Conservation (phyloP, 2,329 filamentous ascomycete species). For the Fusarium sororula region DNA sequence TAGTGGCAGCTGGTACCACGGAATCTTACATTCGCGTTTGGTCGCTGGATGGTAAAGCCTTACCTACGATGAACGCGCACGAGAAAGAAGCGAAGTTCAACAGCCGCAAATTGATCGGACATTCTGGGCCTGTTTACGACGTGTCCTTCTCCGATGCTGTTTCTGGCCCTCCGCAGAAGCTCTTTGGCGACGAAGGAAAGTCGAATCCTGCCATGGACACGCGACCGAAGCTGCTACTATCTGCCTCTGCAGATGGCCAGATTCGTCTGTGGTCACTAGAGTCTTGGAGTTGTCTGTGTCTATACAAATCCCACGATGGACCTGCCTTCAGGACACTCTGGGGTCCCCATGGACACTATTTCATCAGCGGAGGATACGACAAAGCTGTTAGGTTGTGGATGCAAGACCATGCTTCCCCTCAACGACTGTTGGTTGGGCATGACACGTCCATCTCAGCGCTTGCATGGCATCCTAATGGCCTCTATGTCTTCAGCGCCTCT, state of each 20-base stretch:
- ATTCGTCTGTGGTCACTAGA: conserved; percentile 94
- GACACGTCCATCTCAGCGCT: conserved; percentile 91
- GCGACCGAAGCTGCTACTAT: conserved; percentile 80
- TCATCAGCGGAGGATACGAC: conserved; percentile 86
- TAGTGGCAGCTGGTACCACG: conserved; percentile 88
- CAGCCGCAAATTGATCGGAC: conserved; percentile 82
- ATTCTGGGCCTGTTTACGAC: conserved; percentile 87
- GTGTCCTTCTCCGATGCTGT: conserved; percentile 85
- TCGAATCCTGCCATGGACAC: conserved; percentile 57
- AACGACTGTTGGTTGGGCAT: conserved; percentile 90
- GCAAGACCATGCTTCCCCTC: conserved; percentile 89
- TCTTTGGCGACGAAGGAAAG: conserved; percentile 61
- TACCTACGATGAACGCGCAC: conserved; percentile 71
- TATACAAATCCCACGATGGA: conserved; percentile 92
- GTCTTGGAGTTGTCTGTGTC: conserved; percentile 88
- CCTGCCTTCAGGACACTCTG: conserved; percentile 90
- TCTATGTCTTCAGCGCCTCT: conserved; percentile 92
- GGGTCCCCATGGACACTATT: conserved; percentile 96
- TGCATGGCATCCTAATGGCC: conserved; percentile 94
- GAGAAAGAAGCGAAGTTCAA: conserved; percentile 68
- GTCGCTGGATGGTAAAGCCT: conserved; percentile 85
- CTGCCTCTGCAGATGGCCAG: conserved; percentile 85
- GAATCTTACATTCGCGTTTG: conserved; percentile 97
- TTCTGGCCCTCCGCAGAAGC: conserved; percentile 58
- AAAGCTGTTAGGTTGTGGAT: conserved; percentile 91